Conservation (phyloP, 2,329 filamentous ascomycete species). For the Phialophora macrospora region DNA sequence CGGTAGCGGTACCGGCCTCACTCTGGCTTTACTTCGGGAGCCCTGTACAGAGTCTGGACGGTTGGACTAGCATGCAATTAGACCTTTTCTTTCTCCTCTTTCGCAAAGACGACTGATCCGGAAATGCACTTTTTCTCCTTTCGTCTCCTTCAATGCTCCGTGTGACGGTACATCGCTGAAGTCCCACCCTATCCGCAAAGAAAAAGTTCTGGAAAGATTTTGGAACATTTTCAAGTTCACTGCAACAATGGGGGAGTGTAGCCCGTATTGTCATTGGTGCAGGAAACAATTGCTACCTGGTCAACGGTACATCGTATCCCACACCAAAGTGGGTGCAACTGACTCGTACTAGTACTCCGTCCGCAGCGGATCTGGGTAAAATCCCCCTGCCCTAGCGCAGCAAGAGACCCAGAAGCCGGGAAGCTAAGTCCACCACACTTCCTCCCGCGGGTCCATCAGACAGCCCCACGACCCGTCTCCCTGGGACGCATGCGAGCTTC, state of each 20-base stretch:
- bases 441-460: background rate
- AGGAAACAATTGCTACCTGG: background rate
- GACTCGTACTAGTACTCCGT: background rate
- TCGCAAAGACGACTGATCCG: background rate
- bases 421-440: background rate
- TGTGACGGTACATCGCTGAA: background rate
- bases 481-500: background rate
- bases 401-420: slow-evolving; percentile 18
- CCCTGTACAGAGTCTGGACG: background rate
- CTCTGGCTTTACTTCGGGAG: background rate
- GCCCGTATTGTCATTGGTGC: background rate
- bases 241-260: slow-evolving; percentile 6
- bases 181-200: background rate
- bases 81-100: background rate
- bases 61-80: no score
- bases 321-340: background rate
- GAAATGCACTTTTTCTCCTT: background rate
- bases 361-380: slow-evolving; percentile 10
- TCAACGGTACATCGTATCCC: slow-evolving; percentile 4
- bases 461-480: slow-evolving; percentile 3
- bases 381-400: slow-evolving; percentile 2
- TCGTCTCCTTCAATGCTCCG: background rate
- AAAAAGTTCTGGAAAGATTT: slow-evolving; percentile 12
- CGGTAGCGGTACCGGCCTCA: background rate
- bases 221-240: background rate